Evolutionary conservation across 2,329 filamentous ascomycete species (phyloP).

Genomic region (Coniochaeta sp.): DNA sequence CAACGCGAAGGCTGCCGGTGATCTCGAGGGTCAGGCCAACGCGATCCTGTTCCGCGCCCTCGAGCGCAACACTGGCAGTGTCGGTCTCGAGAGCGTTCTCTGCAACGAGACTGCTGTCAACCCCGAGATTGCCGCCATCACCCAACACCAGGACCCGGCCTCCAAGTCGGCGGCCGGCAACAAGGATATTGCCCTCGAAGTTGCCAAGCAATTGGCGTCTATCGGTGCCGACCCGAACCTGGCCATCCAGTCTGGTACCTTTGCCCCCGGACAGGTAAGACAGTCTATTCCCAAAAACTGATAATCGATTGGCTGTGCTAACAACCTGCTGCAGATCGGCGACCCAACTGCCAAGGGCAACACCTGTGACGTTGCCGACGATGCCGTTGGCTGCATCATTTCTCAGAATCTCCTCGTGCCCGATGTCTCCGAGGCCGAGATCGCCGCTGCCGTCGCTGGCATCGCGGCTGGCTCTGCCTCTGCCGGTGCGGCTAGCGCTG

Average conservation of each 20-base stretch:
- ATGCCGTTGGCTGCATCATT: conserved; percentile 49
- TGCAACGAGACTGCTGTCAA: conserved; percentile 54
- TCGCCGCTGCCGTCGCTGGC: conserved; percentile 39
- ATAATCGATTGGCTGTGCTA: conserved; percentile 6
- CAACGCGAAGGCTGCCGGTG: conserved; percentile 48
- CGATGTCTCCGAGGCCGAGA: conserved; percentile 46
- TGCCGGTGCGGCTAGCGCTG: conserved; percentile 11
- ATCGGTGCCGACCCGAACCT: conserved; percentile 56
- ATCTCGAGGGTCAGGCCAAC: conserved; percentile 43
- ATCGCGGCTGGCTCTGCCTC: conserved; percentile 11
- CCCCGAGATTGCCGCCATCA: conserved; percentile 56
- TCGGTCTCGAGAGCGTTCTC: conserved; percentile 48
- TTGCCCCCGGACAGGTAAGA: conserved; percentile 50
- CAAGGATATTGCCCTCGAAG: conserved; percentile 51
- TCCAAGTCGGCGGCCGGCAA: conserved; percentile 50
- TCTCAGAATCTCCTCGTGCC: conserved; percentile 44
- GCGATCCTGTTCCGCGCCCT: conserved; percentile 46
- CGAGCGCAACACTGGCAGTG: conserved; percentile 53
- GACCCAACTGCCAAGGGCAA: conserved; percentile 39
- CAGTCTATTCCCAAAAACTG: conserved; percentile 7
- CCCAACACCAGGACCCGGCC: conserved; percentile 63
- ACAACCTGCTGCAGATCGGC: conserved; percentile 12
- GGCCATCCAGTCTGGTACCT: conserved; percentile 56
- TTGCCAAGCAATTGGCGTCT: conserved; percentile 51
- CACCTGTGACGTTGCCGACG: conserved; percentile 42